These are phyloP conservation scores for Ogataea philodendri DNA, from an alignment of 805 yeast species.

Conservation along the genomic window DNA sequence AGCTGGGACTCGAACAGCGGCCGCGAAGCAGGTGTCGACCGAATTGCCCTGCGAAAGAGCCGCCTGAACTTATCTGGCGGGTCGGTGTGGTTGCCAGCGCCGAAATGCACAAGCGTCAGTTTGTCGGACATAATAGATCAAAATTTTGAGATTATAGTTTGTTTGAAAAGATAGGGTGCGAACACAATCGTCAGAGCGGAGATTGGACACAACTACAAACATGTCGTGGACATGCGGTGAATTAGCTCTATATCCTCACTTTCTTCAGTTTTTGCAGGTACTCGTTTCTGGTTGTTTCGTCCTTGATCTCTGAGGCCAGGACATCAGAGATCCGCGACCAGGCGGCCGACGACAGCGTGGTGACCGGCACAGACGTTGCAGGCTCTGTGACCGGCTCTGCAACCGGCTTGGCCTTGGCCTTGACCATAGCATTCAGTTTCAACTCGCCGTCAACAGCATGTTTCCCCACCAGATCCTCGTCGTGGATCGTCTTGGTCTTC, in stretches of 20 bases:
- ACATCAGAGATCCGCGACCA: constrained; percentile 39
- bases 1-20: constrained; percentile 2
- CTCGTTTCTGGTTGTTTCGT: constrained; percentile 11
- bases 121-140: constrained; percentile 3
- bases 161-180: too few species aligned
- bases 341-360: constrained; percentile 21
- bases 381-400: background rate
- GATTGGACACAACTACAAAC: too few species aligned
- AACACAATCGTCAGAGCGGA: too few species aligned
- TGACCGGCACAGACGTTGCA: constrained; percentile 1
- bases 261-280: constrained; percentile 24
- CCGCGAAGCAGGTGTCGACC: too few species aligned
- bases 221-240: too few species aligned
- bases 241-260: constrained; percentile 6
- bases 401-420: constrained; percentile 8
- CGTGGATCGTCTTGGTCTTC: constrained; percentile 51
- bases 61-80: constrained; percentile 1
- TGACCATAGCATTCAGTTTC: constrained; percentile 37
- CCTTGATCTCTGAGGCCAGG: constrained; percentile 34
- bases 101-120: constrained; percentile 42
- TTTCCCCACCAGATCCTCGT: constrained; percentile 35
- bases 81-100: constrained; percentile 47
- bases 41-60: constrained; percentile 5
- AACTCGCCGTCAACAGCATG: constrained; percentile 25
- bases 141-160: too few species aligned